Conservation (phyloP, 768 basidiomycete genomes). For the Tulasnella sp. region DNA sequence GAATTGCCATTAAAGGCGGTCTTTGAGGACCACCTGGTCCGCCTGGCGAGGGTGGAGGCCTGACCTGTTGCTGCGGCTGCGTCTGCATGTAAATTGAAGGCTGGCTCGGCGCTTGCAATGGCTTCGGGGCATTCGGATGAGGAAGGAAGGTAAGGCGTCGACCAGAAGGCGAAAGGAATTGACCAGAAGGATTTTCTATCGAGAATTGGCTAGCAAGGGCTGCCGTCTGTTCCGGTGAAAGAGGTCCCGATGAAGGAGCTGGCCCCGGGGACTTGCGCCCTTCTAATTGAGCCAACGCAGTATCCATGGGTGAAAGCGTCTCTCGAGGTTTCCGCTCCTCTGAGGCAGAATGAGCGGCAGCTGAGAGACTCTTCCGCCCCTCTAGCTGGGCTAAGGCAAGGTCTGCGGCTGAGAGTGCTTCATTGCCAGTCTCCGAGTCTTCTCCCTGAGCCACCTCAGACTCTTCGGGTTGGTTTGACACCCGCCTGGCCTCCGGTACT, state of each 20-base stretch:
- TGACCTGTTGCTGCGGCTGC: not conserved
- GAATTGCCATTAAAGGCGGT: slow-evolving; percentile 16
- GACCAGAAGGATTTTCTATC: not conserved
- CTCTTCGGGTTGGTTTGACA: not conserved
- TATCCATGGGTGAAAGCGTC: slow-evolving; percentile 11
- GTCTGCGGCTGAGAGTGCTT: not conserved
- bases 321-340: not conserved
- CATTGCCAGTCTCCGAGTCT: not conserved
- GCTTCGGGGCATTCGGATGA: slow-evolving; percentile 28
- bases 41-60: not conserved
- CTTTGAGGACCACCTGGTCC: not conserved
- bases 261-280: not conserved
- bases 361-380: not conserved
- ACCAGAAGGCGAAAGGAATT: slow-evolving; percentile 15
- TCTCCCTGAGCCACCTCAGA: not conserved
- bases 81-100: not conserved
- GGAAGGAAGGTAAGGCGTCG: slow-evolving; percentile 25
- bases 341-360: not conserved
- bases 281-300: slow-evolving; percentile 7
- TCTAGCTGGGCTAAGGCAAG: not conserved
- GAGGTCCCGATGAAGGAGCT: not conserved
- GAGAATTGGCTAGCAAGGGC: not conserved
- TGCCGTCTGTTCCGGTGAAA: not conserved
- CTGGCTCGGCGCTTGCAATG: not conserved
- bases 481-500: not conserved